Base-by-base conservation (phyloP, 1,139 yeast genomes). In the Lodderomyces pseudojiufengensis region DNA sequence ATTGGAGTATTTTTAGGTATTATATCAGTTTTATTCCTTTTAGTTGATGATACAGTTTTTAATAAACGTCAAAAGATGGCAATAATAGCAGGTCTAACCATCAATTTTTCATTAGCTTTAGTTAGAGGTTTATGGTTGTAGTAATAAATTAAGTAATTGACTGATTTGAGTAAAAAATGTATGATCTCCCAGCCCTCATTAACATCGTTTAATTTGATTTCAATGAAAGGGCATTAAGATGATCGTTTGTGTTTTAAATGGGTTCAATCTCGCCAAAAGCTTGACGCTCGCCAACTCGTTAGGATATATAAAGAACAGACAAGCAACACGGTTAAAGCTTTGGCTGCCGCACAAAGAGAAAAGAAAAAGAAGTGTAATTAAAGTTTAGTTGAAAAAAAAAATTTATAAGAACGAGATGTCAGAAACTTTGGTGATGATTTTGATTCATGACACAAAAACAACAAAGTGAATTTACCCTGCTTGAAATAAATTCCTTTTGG, bases 1-100 rank as follows among this genome's bases (percentile, higher is more conserved):
- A 55, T 80, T 6, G 92, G 94, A 0, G 73, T 79, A 31, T 70
- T 78, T 28, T 57, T 83, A 26, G 94, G 94, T 0, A 73, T 78
- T 0, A 57, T 80, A 31, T 77, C 84, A 10, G 49, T 80, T 16
- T 63, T 83, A 16, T 63, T 83, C 41, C 48, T 81, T 32, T 59
- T 73, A 36, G 67, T 72, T 31, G 84, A 80, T 40, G 78, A 78
- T 35, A 63, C 75, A 1, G 57, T 73, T 18, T 79, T 83, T 49
- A 76, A 69, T 50, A 75, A 71, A 47, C 62, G 77, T 40, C 83
- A 80, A 37, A 71, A 70, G 46, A 74, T 78, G 78, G 74, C 86
- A 7, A 66, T 83, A 2, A 54, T 79, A 35, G 77, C 76, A 6
- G 92, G 92, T 1, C 60, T 81, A 10, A 55, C 75, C 36, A 63